Evolutionary conservation across 1,139 yeast species (phyloP).

Genomic region (Taphrina flavorubra): DNA sequence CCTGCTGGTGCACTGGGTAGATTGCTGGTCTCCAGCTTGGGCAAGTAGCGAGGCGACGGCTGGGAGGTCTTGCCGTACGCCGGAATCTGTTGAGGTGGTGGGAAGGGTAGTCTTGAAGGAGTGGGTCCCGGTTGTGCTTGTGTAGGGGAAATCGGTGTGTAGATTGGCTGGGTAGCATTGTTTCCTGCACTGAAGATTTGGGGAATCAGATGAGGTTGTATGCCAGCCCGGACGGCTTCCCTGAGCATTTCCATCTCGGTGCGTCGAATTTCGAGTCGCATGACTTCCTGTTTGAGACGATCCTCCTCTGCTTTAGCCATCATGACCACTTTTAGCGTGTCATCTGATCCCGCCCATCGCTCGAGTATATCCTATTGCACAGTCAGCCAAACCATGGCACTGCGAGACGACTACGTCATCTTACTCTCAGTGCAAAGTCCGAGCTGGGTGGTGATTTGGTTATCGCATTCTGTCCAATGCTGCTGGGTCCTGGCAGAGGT

Average conservation of each 20-base stretch:
- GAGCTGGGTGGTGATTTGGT: constrained; percentile 42
- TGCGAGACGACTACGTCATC: constrained; percentile 3
- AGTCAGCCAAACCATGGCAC: background rate
- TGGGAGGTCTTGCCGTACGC: constrained; percentile 12
- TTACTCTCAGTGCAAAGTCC: constrained; percentile 38
- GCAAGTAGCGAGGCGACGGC: constrained; percentile 29
- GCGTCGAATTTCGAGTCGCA: constrained; percentile 42
- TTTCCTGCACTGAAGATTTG: constrained; percentile 26
- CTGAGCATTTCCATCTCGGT: constrained; percentile 41
- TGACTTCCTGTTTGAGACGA: constrained; percentile 40
- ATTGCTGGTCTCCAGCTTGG: constrained; percentile 26
- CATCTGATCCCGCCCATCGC: constrained; percentile 44
- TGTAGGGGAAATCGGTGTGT: constrained; percentile 26
- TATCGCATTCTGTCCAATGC: constrained; percentile 40
- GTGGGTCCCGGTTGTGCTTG: constrained; percentile 14
- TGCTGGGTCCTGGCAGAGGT: constrained; percentile 38
- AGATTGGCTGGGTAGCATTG: constrained; percentile 7
- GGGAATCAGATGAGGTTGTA: constrained; percentile 32
- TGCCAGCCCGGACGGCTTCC: constrained; percentile 40
- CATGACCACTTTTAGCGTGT: constrained; percentile 43
- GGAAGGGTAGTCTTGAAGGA: background rate
- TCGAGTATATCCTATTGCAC: constrained; percentile 40
- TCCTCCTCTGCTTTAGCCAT: constrained; percentile 42
- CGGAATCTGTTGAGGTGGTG: constrained; percentile 18
- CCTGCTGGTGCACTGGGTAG: background rate